These are phyloP conservation scores for Boehmeria nivea DNA, from an alignment of 306 rosid genomes.

Conservation along the genomic window DNA sequence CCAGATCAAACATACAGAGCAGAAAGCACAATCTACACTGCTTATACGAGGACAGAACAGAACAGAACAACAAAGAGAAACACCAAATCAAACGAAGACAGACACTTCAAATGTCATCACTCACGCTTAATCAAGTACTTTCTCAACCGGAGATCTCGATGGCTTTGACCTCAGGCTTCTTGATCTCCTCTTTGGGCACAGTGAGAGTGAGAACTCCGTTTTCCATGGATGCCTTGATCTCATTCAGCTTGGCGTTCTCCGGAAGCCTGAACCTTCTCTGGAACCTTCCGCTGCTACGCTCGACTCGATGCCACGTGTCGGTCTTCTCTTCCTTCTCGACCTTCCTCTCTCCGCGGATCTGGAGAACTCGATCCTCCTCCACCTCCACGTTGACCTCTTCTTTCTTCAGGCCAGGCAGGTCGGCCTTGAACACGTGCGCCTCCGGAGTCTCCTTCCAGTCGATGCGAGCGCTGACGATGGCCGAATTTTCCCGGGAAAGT, in stretches of 20 bases:
- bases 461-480: conserved; percentile 11
- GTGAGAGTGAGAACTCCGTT: conserved; percentile 33
- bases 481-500: conserved; percentile 12
- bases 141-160: conserved; percentile 28
- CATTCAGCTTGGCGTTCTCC: conserved; percentile 23
- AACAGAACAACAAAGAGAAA: too few relatives aligned
- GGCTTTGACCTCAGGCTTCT: conserved; percentile 25
- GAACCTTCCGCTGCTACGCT: conserved; percentile 30
- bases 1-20: too few relatives aligned
- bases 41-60: too few relatives aligned
- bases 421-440: conserved; percentile 30
- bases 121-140: too few relatives aligned
- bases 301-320: conserved; percentile 35
- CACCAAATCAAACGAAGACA: too few relatives aligned
- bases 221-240: conserved; percentile 32
- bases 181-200: conserved; percentile 19
- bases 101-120: too few relatives aligned
- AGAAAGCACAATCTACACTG: too few relatives aligned
- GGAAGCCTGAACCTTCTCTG: conserved; percentile 31
- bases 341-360: conserved; percentile 32
- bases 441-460: conserved; percentile 39
- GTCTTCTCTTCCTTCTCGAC: conserved; percentile 31
- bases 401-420: conserved; percentile 23
- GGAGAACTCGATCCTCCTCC: conserved; percentile 29
- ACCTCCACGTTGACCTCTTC: conserved; percentile 34